Evolutionary conservation across 257 asterid genomes (phyloP), one percentile per base, ranked within the genome.

Genomic region (Rubia yunnanensis): DNA sequence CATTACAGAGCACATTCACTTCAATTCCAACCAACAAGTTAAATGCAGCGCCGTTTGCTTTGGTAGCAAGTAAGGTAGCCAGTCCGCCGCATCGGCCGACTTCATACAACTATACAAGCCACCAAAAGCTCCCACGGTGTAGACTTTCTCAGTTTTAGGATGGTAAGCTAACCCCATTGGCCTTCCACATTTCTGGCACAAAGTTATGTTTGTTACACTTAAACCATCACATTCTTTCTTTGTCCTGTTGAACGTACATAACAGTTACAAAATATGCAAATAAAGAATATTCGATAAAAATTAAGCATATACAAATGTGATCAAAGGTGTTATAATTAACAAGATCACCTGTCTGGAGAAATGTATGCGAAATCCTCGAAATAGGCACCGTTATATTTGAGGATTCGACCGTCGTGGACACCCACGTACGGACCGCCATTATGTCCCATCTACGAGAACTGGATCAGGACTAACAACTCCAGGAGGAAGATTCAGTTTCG

Each of bases 361-460:
- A 14, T 58, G 31, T 58, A 58, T 14, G 63, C 63, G 17, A 27
- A 58, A 17, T 58, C 63, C 31, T 58, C 63, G 6, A 58, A 58
- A 27, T 20, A 7, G 26, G 26, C 0, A 50, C 56, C 57, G 27
- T 50, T 50, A 9, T 50, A 50, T 5, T 50, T 50, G 26, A 50
- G 57, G 5, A 50, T 50, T 50, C 57, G 17, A 20, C 27, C 57
- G 3, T 50, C 57, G 5, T 7, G 4, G 57, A 50, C 57, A 20
- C 57, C 57, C 0, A 50, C 13, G 3, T 50, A 50, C 10, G 57
- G 57, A 22, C 57, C 57, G 22, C 18, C 1, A 0, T 1, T 2
- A 0, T n/a, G 27, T n/a, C 11, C 7, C 7, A 7, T 50, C 57
- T 8, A 50, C 4, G 23, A 22, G 7, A 13, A n/a, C 27, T n/a